phyloP scores from a whole-genome alignment of 768 basidiomycete species.

The Auriscalpium orientale region DNA sequence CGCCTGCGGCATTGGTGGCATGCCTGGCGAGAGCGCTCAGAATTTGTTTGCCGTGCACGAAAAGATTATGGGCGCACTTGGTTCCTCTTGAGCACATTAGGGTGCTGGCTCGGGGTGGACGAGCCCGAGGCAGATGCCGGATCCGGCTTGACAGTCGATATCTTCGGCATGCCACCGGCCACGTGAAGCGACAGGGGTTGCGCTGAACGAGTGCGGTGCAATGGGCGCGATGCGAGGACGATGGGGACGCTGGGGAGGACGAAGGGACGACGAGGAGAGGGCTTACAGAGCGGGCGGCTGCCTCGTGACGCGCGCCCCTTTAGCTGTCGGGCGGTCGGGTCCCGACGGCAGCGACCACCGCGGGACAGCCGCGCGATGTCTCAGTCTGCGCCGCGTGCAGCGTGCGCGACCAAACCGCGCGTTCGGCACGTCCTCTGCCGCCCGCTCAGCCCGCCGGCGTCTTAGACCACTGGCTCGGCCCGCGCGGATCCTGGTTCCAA shows the following conservation, averaged over 20 bases:
- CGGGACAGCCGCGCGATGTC: background rate
- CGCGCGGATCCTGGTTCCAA: background rate
- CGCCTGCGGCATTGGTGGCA: slow-evolving; percentile 59
- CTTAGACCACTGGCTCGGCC: background rate
- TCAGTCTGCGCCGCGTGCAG: too few species aligned
- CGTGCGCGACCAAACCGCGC: too few species aligned
- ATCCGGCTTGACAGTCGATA: slow-evolving; percentile 4
- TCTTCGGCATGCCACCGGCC: slow-evolving; percentile 9
- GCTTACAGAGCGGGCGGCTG: too few species aligned
- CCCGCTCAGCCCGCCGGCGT: too few species aligned
- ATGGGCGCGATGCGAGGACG: background rate
- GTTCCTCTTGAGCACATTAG: slow-evolving; percentile 21
- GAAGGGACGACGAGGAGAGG: too few species aligned
- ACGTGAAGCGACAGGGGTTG: background rate
- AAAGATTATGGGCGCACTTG: slow-evolving; percentile 19
- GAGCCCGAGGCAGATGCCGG: slow-evolving; percentile 14
- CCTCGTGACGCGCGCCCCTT: too few species aligned
- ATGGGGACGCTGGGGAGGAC: too few species aligned
- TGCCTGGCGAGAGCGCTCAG: slow-evolving; percentile 19
- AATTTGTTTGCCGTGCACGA: background rate
- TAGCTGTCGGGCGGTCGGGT: too few species aligned
- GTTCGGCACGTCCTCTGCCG: too few species aligned
- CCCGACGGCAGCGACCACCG: background rate
- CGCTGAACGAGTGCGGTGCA: background rate
- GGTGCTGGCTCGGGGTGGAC: slow-evolving; percentile 10